Percentiles rank a stretch among this genome's conserved stretches.
Evolutionary conservation across 2,329 filamentous ascomycete genomes (phyloP).

Genomic region (Herpotrichia juniperi): DNA sequence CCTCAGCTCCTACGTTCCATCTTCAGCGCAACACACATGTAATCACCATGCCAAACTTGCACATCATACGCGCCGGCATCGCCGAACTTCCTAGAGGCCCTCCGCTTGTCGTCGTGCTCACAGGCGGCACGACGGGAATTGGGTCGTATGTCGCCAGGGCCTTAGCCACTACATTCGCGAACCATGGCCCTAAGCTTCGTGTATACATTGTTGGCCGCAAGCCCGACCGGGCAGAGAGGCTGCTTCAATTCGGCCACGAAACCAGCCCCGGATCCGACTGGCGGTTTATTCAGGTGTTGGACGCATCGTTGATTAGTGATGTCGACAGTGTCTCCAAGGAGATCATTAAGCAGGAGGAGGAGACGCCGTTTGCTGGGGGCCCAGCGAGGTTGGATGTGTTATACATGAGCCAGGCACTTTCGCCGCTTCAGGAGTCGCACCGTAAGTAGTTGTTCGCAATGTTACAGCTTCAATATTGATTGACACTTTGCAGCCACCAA

Average conservation of each 20-base stretch:
- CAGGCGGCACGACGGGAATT: constrained; percentile 33
- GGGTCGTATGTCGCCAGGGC: constrained; percentile 28
- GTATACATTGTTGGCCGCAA: constrained; percentile 43
- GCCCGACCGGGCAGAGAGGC: constrained; percentile 23
- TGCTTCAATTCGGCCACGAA: constrained; percentile 33
- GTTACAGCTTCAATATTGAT: background rate
- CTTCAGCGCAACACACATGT: too few species aligned
- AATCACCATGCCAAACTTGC: constrained; percentile 21
- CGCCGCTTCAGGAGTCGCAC: constrained; percentile 18
- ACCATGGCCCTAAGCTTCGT: constrained; percentile 32
- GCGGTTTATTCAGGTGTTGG: constrained; percentile 37
- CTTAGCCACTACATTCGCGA: constrained; percentile 21
- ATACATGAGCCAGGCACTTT: constrained; percentile 36
- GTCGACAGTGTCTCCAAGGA: constrained; percentile 40
- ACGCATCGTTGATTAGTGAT: constrained; percentile 41
- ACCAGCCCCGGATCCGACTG: constrained; percentile 39
- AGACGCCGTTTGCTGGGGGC: constrained; percentile 21
- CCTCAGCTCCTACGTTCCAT: too few species aligned
- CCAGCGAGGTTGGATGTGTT: constrained; percentile 41
- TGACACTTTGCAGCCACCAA: constrained; percentile 5
- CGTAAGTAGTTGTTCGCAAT: background rate
- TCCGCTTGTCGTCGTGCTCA: constrained; percentile 27
- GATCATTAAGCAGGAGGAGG: constrained; percentile 32
- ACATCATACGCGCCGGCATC: constrained; percentile 19
- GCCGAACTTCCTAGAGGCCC: constrained; percentile 19